These are phyloP conservation scores for Exophiala calicioides DNA, from an alignment of 2,329 filamentous ascomycete species.

Conservation along the genomic window DNA sequence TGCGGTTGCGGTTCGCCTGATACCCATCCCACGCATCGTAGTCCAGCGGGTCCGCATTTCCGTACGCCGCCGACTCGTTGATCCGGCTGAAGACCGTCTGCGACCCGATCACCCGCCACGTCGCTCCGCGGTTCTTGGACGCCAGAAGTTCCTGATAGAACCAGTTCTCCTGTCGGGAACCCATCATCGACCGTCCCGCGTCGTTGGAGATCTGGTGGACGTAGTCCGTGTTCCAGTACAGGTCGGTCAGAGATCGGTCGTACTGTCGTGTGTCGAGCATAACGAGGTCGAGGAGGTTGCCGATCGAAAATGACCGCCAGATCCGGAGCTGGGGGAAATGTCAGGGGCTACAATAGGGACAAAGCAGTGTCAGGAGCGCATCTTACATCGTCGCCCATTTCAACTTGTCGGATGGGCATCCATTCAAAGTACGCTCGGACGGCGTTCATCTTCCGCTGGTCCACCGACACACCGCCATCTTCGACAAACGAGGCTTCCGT, in stretches of 20 bases:
- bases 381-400: constrained; percentile 64
- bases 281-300: constrained; percentile 65
- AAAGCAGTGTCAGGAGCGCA: background rate
- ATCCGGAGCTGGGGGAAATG: constrained; percentile 53
- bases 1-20: constrained; percentile 69
- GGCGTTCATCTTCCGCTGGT: constrained; percentile 72
- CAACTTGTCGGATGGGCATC: constrained; percentile 54
- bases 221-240: constrained; percentile 64
- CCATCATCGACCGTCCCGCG: constrained; percentile 69
- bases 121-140: constrained; percentile 64
- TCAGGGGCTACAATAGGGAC: background rate
- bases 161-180: constrained; percentile 72
- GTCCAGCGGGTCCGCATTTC: constrained; percentile 48
- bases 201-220: constrained; percentile 65
- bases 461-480: constrained; percentile 63
- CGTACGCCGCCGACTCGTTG: constrained; percentile 49
- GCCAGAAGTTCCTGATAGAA: constrained; percentile 63
- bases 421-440: constrained; percentile 55
- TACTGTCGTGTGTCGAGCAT: constrained; percentile 71
- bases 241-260: constrained; percentile 64
- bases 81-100: constrained; percentile 68
- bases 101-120: constrained; percentile 71
- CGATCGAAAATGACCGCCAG: constrained; percentile 67
- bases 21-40: constrained; percentile 68
- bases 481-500: constrained; percentile 64